These are phyloP conservation scores for Millerago galiae DNA, from an alignment of 805 yeast species.

Conservation along the genomic window DNA sequence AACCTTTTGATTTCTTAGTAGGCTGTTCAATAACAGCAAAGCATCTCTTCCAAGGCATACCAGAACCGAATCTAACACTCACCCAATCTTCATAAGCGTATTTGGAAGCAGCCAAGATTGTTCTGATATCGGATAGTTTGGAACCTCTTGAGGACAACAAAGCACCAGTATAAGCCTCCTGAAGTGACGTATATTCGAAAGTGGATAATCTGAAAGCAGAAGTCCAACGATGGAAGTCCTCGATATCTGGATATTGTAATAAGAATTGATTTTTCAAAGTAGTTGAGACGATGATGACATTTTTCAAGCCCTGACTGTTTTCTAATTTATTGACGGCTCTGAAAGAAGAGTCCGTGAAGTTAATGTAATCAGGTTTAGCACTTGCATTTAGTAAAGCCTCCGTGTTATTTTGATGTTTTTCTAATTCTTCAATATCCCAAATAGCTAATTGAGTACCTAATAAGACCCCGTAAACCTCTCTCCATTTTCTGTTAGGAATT, in stretches of 20 bases:
- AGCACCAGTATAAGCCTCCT: slow-evolving; percentile 96
- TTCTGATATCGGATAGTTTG: slow-evolving; percentile 76
- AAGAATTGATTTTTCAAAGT: slow-evolving; percentile 85
- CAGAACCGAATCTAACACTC: slow-evolving; percentile 89
- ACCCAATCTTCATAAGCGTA: slow-evolving; percentile 92
- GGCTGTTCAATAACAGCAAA: slow-evolving; percentile 84
- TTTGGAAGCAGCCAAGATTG: slow-evolving; percentile 78
- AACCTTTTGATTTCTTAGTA: slow-evolving; percentile 36
- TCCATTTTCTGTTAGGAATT: slow-evolving; percentile 72
- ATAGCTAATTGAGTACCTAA: slow-evolving; percentile 88
- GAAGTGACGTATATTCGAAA: slow-evolving; percentile 76
- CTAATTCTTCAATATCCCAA: slow-evolving; percentile 76
- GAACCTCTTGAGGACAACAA: slow-evolving; percentile 88
- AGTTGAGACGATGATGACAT: slow-evolving; percentile 81
- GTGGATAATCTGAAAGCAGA: slow-evolving; percentile 75
- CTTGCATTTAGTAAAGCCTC: slow-evolving; percentile 50
- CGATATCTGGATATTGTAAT: slow-evolving; percentile 65
- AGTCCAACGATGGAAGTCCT: slow-evolving; percentile 69
- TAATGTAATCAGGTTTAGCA: slow-evolving; percentile 78
- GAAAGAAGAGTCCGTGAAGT: slow-evolving; percentile 84
- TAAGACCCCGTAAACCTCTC: slow-evolving; percentile 85
- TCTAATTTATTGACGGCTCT: slow-evolving; percentile 66
- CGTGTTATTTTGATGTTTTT: slow-evolving; percentile 37
- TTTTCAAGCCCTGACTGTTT: slow-evolving; percentile 54
- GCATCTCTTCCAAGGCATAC: slow-evolving; percentile 97